Percentiles rank a stretch among this genome's conserved stretches.
Evolutionary conservation across 441 rosid species (phyloP).

Genomic region (Manihot esculenta): DNA sequence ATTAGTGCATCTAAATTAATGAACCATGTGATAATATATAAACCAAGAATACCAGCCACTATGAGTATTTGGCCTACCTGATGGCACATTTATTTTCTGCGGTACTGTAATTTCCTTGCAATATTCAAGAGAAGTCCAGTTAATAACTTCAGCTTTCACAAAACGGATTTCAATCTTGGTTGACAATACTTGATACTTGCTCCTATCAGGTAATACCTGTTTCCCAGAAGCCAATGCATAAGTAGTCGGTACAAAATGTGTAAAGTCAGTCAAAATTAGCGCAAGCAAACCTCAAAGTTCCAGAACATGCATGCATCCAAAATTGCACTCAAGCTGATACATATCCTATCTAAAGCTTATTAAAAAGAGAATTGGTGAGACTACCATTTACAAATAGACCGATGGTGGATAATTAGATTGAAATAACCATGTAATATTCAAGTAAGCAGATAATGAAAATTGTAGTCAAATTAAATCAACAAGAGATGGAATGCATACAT

Average conservation of each 20-base stretch:
- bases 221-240: constrained; percentile 3
- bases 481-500: not conserved
- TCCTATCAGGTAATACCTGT: constrained; percentile 54
- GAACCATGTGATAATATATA: not conserved
- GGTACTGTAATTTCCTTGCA: constrained; percentile 26
- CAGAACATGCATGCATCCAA: too few species aligned
- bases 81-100: constrained; percentile 8
- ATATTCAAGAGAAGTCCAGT: constrained; percentile 60
- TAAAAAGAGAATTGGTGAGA: not conserved
- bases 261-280: not conserved
- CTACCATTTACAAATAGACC: not conserved
- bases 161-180: constrained; percentile 64
- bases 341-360: not conserved
- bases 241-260: not conserved
- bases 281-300: too few species aligned
- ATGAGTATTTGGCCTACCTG: constrained; percentile 10
- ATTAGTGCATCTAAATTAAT: not conserved
- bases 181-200: constrained; percentile 50
- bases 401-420: not conserved
- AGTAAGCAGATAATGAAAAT: not conserved
- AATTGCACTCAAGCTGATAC: not conserved
- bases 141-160: constrained; percentile 53
- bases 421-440: not conserved
- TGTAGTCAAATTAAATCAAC: not conserved
- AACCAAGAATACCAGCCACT: not conserved